Percentiles rank a stretch among this genome's conserved stretches.
Evolutionary conservation across 1,284 basidiomycete species (phyloP).

Genomic region (Lentinus polychrous): DNA sequence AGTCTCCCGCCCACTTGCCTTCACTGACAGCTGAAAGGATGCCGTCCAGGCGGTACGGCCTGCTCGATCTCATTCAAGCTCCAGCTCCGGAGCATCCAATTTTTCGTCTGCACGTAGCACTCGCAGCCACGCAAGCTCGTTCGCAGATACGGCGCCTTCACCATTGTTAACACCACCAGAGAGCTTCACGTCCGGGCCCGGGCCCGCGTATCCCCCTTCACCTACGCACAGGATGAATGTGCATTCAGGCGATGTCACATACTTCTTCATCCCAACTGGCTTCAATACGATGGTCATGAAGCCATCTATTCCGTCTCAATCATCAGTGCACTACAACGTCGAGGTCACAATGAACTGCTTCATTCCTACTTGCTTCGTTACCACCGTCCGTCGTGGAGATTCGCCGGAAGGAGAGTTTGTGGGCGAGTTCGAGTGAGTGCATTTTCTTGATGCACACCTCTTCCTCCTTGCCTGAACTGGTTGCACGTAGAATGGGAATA

Average conservation of each 20-base stretch:
- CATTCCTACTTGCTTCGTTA: slow-evolving; percentile 12
- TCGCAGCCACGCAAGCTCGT: too few relatives aligned
- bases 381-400: slow-evolving; percentile 8
- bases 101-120: too few relatives aligned
- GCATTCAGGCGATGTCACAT: background rate
- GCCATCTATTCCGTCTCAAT: background rate
- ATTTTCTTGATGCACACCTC: background rate
- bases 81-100: too few relatives aligned
- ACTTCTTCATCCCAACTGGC: background rate
- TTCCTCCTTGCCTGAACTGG: background rate
- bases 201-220: background rate
- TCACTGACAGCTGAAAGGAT: too few relatives aligned
- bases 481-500: slow-evolving; percentile 1
- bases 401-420: slow-evolving; percentile 2
- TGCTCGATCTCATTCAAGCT: too few relatives aligned
- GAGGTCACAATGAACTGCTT: slow-evolving; percentile 13
- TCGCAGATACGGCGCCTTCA: too few relatives aligned
- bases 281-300: slow-evolving; percentile 5
- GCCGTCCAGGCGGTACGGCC: too few relatives aligned
- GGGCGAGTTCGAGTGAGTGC: slow-evolving; percentile 13
- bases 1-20: too few relatives aligned
- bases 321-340: background rate
- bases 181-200: background rate
- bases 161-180: background rate
- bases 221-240: background rate